Evolutionary conservation across 2,329 filamentous ascomycete species (phyloP), one percentile per base, ranked within the genome.

Genomic region (Fusarium brachygibbosum): DNA sequence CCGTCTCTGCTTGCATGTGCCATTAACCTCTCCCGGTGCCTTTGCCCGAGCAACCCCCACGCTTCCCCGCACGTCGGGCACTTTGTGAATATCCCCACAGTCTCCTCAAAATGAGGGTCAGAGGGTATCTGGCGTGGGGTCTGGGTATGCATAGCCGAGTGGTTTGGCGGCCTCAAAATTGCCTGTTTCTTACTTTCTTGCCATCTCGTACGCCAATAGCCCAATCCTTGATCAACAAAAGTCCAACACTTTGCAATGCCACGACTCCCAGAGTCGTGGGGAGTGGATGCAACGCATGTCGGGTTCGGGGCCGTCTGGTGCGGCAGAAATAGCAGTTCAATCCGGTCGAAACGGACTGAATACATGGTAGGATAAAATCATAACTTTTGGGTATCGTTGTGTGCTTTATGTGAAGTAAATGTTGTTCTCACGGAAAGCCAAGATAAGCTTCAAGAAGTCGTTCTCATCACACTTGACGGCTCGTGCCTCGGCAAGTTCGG

Each of bases 21-120:
- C 14, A 21, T 53, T 53, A 53, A 41, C 51, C 28, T 45, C 38
- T 37, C 19, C 37, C 50, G 31, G 52, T 6, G 23, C 0, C 34
- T 46, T 17, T 28, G 40, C 37, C 53, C 35, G 32, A 19, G 58
- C 5, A 29, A 45, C 61, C 61, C 61, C 61, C 61, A 64, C 59
- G 59, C 59, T 64, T 64, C 59, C 56, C 61, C 61, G 55, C 60
- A 63, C 42, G 28, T 51, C 60, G 25, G 28, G 17, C 38, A 48
- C 60, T 54, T 56, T 63, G 41, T 42, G 37, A 46, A 23, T 37
- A 44, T 59, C 62, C 37, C 45, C 60, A 54, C 60, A 63, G 46
- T 62, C 41, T 50, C 64, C 68, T 62, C 64, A 53, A 64, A 45
- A 44, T 49, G 34, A 45, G 28, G 42, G n/a, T 38, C 32, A n/a